Base-by-base conservation (phyloP, 140 eudicot genomes). In the Oenanthe javanica region DNA sequence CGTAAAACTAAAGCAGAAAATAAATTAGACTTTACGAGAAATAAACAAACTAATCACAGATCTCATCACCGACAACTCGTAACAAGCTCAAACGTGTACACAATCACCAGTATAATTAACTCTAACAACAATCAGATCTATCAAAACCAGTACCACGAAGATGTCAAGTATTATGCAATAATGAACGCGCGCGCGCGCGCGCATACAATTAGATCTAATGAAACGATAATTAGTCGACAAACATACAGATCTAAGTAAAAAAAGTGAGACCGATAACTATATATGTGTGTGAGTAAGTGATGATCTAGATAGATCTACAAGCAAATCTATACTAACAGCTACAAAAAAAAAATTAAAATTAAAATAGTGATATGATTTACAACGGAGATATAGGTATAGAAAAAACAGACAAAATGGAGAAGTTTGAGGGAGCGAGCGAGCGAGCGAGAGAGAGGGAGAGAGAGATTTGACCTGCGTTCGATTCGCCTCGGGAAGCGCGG, bases 401-500 rank as follows among this genome's bases (percentile, higher is more conserved):
- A 31, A 31, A 31, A 31, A 31, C 36, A 31, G 36, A 31, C 36
- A 31, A 31, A 31, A 31, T 31, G 36, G 36, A 31, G 36, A 31
- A 31, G 36, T 31, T 31, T 31, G 40, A 54, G 5, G 16, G 21
- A 6, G 52, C 19, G 76, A 13, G 23, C 5, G 6, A 4, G 45
- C 16, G 23, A 72, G 80, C 51, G 67, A 12, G 9, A 6, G 54
- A 43, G 77, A 14, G 54, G 15, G 77, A 14, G 47, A 71, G 49
- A 46, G 80, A 52, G 66, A 23, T 21, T 49, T 79, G 42, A 83
- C 86, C 86, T 74, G 80, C 80, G 80, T 38, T 63, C 83, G 31
- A 61, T 80, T 83, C 86, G 80, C 83, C 86, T 83, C 77, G 59
- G 82, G 42, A 57, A 6, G 36, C 49, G 83, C 71, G 75, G 49